Evolutionary conservation across 1,139 yeast genomes (phyloP).

Genomic region (Sugiyamaella sp.): DNA sequence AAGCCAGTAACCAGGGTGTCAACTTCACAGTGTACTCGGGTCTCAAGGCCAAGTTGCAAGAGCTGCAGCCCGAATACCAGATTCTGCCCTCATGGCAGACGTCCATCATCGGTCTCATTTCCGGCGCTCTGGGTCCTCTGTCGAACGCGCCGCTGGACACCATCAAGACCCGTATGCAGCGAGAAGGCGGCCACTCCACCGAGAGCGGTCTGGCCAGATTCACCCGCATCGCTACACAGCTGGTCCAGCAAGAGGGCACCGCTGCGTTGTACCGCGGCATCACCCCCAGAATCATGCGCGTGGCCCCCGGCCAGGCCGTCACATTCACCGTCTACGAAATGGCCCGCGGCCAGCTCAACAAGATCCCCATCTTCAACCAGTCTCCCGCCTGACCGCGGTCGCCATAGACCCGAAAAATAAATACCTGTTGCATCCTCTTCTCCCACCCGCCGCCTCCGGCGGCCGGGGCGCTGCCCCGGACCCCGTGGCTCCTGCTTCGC

Average conservation of each 20-base stretch:
- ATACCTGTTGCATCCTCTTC: not conserved
- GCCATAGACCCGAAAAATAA: not conserved
- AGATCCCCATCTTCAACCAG: conserved; percentile 43
- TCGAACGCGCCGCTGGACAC: conserved; percentile 98
- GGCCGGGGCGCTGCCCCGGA: conserved; percentile 9
- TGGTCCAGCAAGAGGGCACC: conserved; percentile 86
- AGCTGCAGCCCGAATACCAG: conserved; percentile 57
- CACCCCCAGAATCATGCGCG: conserved; percentile 98
- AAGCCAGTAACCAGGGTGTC: conserved; percentile 98
- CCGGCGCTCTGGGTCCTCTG: conserved; percentile 97
- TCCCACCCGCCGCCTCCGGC: not conserved
- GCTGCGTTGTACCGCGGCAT: conserved; percentile 93
- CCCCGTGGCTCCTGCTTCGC: too few relatives aligned
- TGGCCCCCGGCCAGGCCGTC: conserved; percentile 99
- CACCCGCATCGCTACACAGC: conserved; percentile 74
- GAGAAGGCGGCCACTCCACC: conserved; percentile 69
- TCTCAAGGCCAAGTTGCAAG: conserved; percentile 70
- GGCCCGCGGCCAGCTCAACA: conserved; percentile 70
- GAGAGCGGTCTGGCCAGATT: conserved; percentile 80
- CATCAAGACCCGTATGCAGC: conserved; percentile 94
- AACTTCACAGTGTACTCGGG: conserved; percentile 95
- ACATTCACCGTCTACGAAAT: conserved; percentile 96
- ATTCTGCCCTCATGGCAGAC: conserved; percentile 94
- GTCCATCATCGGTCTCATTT: conserved; percentile 82
- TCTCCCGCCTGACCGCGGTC: conserved; percentile 16